Evolutionary conservation across 768 basidiomycete genomes (phyloP), one percentile per base, ranked within the genome.

Genomic region (Podaxis carcinomalis): DNA sequence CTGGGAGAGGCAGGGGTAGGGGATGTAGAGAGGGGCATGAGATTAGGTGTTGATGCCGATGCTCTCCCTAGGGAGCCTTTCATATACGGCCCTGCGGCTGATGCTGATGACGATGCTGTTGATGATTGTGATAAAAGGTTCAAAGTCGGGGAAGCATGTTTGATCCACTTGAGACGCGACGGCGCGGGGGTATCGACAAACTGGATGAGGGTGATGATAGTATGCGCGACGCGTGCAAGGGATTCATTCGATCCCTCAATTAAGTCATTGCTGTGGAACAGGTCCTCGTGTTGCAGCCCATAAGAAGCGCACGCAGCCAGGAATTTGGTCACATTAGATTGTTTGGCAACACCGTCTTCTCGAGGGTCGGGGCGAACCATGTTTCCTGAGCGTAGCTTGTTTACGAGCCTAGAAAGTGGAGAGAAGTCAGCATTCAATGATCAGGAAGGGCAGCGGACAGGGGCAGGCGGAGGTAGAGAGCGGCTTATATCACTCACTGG

Each of bases 261-360:
- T 51, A 92, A 77, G 69, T 91, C 89, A 66, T 90, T 87, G 3
- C 79, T 78, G 47, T 81, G 78, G 69, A 92, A 90, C 46, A 90
- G 72, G 61, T 88, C 88, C 57, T 86, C 83, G 25, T 81, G 72
- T 40, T 80, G 69, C 25, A 92, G 73, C 3, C 88, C 89, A 65
- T 86, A 83, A 42, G 84, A 82, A 27, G 88, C 80, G 63, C 88
- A 92, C 0, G 88, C 84, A 2, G 89, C 88, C 35, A 92, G 78
- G 69, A 93, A 94, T 71, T 85, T 88, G 40, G 89, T 86, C 23
- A 90, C 78, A 68, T 95, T 95, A 39, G 83, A 81, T 2, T 83
- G 82, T 60, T 86, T 82, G 67, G 82, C 73, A 68, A 86, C 77
- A 35, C 89, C 84, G 67, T 88, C 86, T 72, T 88, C 86, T 21